Conservation (phyloP, 164 flowering plant species). For the Buxus sempervirens region DNA sequence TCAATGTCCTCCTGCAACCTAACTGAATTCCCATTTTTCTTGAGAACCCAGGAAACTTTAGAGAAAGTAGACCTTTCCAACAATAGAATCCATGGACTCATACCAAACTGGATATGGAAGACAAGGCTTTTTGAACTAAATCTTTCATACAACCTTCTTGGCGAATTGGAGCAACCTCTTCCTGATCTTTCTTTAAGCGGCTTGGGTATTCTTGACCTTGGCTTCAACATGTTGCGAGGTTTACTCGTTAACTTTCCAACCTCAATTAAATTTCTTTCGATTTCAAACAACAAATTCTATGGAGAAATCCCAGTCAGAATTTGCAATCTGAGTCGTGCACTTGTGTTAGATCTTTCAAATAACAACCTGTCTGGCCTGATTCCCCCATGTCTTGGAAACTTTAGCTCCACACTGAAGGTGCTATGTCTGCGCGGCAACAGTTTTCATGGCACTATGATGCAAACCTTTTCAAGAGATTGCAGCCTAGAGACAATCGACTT, state of each 20-base stretch:
- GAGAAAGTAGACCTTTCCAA: neutral
- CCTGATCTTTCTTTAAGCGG: neutral
- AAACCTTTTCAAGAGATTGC: neutral
- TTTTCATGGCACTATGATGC: neutral
- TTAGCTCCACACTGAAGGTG: no score
- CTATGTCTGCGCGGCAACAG: neutral
- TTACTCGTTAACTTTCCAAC: no score
- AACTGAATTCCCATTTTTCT: neutral
- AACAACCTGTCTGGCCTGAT: no score
- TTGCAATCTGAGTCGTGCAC: neutral
- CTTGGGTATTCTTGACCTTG: neutral
- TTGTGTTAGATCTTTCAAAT: no score
- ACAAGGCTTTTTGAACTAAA: neutral
- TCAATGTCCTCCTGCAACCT: neutral
- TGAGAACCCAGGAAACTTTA: neutral
- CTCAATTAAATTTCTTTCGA: no score
- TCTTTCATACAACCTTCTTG: slow-evolving; percentile 2
- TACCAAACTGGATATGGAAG: slow-evolving; percentile 21
- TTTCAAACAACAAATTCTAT: neutral
- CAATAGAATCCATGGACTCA: slow-evolving; percentile 20
- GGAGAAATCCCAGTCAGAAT: slow-evolving; percentile 5
- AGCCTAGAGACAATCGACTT: neutral
- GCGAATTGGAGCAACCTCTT: slow-evolving; percentile 5
- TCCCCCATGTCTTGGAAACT: no score
- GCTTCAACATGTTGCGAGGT: neutral